Conservation (phyloP, 2,329 filamentous ascomycete genomes). For the Biscogniauxia mediterranea region DNA sequence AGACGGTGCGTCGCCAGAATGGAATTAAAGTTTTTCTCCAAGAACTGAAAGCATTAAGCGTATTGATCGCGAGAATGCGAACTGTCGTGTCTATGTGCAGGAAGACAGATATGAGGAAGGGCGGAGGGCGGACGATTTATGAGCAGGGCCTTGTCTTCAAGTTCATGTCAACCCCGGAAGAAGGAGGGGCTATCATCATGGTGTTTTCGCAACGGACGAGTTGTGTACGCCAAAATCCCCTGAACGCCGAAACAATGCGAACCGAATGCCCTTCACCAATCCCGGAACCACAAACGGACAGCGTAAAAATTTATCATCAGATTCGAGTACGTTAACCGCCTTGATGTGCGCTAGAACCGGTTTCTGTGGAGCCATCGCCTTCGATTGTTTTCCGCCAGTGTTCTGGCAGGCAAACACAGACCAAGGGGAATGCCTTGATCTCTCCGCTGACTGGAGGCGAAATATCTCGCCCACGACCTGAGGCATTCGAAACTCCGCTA, state of each 20-base stretch:
- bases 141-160: slow-evolving; percentile 4
- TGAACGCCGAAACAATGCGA: slow-evolving; percentile 41
- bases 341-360: slow-evolving; percentile 44
- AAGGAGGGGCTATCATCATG: not conserved
- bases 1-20: slow-evolving; percentile 24
- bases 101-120: slow-evolving; percentile 10
- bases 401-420: slow-evolving; percentile 92
- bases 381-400: slow-evolving; percentile 98
- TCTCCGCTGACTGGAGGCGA: slow-evolving; percentile 72
- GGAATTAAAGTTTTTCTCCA: slow-evolving; percentile 30
- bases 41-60: slow-evolving; percentile 34
- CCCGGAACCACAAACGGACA: slow-evolving; percentile 18
- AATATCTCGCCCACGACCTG: slow-evolving; percentile 54
- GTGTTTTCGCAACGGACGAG: not conserved
- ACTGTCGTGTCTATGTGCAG: slow-evolving; percentile 33
- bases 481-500: slow-evolving; percentile 86
- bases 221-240: slow-evolving; percentile 17
- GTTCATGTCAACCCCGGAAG: not conserved
- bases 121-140: slow-evolving; percentile 10
- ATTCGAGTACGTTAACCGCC: slow-evolving; percentile 26
- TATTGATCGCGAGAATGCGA: slow-evolving; percentile 35
- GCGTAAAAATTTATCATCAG: slow-evolving; percentile 18
- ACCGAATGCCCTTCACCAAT: slow-evolving; percentile 23
- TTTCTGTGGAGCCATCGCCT: slow-evolving; percentile 72
- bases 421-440: slow-evolving; percentile 95